A percentile compares a stretch with the other conserved stretches of the same genome.
Conservation (phyloP, 805 yeast species). For the Starmerella powellii region DNA sequence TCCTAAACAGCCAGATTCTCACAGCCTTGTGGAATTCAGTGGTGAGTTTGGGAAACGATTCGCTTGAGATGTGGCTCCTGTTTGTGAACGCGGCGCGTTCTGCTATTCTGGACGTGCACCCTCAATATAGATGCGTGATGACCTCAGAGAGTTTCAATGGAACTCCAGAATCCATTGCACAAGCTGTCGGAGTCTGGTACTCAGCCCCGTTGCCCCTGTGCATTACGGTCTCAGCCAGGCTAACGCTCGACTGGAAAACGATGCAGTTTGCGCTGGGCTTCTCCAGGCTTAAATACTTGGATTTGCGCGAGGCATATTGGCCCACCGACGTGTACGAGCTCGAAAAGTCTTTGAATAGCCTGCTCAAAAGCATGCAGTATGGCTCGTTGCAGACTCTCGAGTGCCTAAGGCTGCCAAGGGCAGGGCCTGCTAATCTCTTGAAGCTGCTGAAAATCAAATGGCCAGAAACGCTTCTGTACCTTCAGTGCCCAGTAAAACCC, state of each 20-base stretch:
- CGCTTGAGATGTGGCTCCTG: slow-evolving; percentile 13
- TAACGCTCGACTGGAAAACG: too few relatives aligned
- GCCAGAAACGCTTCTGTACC: slow-evolving; percentile 5
- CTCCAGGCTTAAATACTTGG: slow-evolving; percentile 2
- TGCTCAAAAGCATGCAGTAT: slow-evolving; percentile 5
- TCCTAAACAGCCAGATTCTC: background rate
- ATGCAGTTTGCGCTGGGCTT: too few relatives aligned
- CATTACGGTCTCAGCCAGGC: too few relatives aligned
- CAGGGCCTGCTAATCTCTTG: slow-evolving; percentile 11
- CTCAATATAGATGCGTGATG: background rate
- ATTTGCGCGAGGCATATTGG: slow-evolving; percentile 13
- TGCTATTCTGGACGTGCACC: background rate
- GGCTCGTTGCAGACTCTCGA: slow-evolving; percentile 7
- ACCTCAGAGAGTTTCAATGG: background rate
- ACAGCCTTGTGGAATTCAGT: slow-evolving; percentile 8
- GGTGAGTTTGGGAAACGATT: slow-evolving; percentile 2
- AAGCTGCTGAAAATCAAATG: slow-evolving; percentile 6
- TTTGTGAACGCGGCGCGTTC: background rate
- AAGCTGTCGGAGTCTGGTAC: too few relatives aligned
- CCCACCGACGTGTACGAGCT: slow-evolving; percentile 6
- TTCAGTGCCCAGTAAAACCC: slow-evolving; percentile 16
- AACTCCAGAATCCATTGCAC: too few relatives aligned
- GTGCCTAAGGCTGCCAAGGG: slow-evolving; percentile 12
- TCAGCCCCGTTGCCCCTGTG: too few relatives aligned
- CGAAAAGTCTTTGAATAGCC: slow-evolving; percentile 4